Conservation (phyloP, 2,329 filamentous ascomycete species). For the Talaromyces marneffei region DNA sequence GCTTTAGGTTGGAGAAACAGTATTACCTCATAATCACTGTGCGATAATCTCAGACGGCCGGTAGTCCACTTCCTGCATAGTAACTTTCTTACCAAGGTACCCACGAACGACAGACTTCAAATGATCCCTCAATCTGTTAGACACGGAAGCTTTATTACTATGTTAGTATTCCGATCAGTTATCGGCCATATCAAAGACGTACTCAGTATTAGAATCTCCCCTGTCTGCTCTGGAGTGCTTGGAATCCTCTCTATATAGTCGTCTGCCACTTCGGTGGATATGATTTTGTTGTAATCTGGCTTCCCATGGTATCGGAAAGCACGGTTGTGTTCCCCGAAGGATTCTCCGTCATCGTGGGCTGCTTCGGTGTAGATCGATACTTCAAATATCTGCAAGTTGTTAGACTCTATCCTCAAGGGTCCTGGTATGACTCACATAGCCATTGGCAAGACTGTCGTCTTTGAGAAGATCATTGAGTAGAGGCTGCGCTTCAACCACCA, state of each 20-base stretch:
- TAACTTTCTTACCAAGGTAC: neutral
- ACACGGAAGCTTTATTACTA: neutral
- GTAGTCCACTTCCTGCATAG: neutral
- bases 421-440: slow-evolving; percentile 22
- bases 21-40: neutral
- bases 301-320: slow-evolving; percentile 20
- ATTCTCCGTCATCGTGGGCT: neutral
- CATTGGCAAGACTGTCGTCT: slow-evolving; percentile 21
- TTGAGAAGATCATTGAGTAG: slow-evolving; percentile 22
- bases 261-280: slow-evolving; percentile 19
- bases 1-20: too few species aligned
- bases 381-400: slow-evolving; percentile 6
- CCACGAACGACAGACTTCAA: neutral
- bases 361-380: slow-evolving; percentile 20
- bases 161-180: neutral
- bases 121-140: neutral
- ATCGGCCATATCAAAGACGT: neutral
- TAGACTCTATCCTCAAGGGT: neutral
- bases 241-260: slow-evolving; percentile 19
- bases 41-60: neutral
- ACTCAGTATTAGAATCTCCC: slow-evolving; percentile 9
- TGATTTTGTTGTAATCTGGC: slow-evolving; percentile 19
- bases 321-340: slow-evolving; percentile 17
- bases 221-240: slow-evolving; percentile 16
- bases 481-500: slow-evolving; percentile 14